Base-by-base conservation (phyloP, 371 early-diverging fungal species). In the Mortierella sp. region DNA sequence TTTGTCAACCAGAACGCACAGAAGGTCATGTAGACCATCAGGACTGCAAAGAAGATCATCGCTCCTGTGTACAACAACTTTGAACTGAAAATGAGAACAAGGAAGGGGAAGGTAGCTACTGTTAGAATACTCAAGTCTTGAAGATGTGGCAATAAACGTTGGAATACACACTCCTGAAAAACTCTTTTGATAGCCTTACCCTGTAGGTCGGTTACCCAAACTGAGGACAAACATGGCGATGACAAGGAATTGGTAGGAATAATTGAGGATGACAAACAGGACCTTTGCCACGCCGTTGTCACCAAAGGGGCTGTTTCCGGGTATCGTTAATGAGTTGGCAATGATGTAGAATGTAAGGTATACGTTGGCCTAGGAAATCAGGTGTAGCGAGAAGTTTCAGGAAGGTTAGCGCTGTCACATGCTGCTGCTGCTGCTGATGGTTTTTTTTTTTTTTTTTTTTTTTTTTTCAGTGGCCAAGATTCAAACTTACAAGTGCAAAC, bases 271-370 rank as follows among this genome's bases (percentile, higher is more conserved):
- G 52, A 81, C 64, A 68, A 88, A 85, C 5, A 89, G 76, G n/a
- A 71, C 66, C 50, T 81, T 74, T n/a, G 85, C 86, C 0, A 52
- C 73, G 11, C 51, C 55, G 45, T 68, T 75, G 16, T 70, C 62
- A 19, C 79, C 79, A 28, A 72, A 77, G 19, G 79, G 79, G 52
- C 72, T 71, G 59, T 68, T 77, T 19, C 37, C 63, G 1, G 70
- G 64, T 0, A 60, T 19, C 28, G 83, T 63, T 6, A 82, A 60
- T 28, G 81, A 67, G 60, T 81, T 75, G 60, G 91, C 84, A 30
- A 89, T 64, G 59, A 93, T 84, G 72, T 94, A 93, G 82, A 94
- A 97, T 18, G 92, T 91, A 52, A 97, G 88, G 80, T 94, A 92
- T 68, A 90, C 89, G 72, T 91, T 91, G 45, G 88, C 93, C 89